A percentile compares a stretch with the other conserved stretches of the same genome.
Evolutionary conservation across 2,329 filamentous ascomycete genomes (phyloP).

Genomic region (Pochonia chlamydosporia): DNA sequence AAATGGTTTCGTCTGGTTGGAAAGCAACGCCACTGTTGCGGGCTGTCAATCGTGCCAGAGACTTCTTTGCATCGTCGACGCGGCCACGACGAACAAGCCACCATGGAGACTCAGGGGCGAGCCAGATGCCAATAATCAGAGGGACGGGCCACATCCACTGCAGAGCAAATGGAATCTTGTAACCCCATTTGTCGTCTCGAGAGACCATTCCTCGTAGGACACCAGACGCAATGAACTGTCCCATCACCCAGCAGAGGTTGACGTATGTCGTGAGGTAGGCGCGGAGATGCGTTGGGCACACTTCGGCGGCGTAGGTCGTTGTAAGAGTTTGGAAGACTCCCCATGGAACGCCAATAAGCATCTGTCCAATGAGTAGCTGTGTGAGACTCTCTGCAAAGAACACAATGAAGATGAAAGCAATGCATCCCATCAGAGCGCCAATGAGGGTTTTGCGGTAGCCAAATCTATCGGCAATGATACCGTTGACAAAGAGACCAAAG

Average conservation of each 20-base stretch:
- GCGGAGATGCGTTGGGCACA: constrained; percentile 39
- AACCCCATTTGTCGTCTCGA: constrained; percentile 35
- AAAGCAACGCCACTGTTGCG: constrained; percentile 29
- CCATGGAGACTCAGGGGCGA: constrained; percentile 46
- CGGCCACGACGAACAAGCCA: constrained; percentile 39
- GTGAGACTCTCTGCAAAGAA: constrained; percentile 38
- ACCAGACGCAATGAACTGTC: constrained; percentile 39
- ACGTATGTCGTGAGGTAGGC: constrained; percentile 42
- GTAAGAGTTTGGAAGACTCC: constrained; percentile 41
- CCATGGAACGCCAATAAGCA: constrained; percentile 42
- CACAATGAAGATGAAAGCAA: constrained; percentile 40
- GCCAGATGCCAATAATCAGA: constrained; percentile 33
- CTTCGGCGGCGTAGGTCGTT: constrained; percentile 43
- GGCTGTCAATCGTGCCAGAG: constrained; percentile 32
- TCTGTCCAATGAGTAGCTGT: constrained; percentile 37
- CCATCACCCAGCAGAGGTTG: constrained; percentile 45
- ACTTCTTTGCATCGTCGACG: constrained; percentile 31
- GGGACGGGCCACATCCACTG: constrained; percentile 45
- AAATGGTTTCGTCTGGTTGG: constrained; percentile 37
- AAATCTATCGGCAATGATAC: constrained; percentile 39
- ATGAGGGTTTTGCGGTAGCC: constrained; percentile 44
- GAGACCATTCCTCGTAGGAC: constrained; percentile 35
- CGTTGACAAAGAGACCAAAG: constrained; percentile 43
- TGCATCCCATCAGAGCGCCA: constrained; percentile 30
- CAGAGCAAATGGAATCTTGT: constrained; percentile 41